Evolutionary conservation across 2,329 filamentous ascomycete genomes (phyloP).

Genomic region (Cephalotrichum gorgonifer): DNA sequence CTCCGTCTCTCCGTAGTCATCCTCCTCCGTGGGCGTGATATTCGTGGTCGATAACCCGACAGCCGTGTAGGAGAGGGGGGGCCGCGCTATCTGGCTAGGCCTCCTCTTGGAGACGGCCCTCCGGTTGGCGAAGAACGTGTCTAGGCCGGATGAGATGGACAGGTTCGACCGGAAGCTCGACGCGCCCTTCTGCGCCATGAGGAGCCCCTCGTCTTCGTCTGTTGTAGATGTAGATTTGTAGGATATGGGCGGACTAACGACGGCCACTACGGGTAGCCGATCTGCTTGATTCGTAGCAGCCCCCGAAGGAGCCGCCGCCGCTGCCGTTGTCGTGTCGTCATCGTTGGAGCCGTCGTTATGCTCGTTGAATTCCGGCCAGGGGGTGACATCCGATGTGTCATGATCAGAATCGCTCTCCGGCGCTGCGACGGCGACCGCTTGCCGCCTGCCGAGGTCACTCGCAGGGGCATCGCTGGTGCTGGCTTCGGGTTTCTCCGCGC

Average conservation of each 20-base stretch:
- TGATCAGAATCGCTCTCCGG: constrained; percentile 1
- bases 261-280: not conserved
- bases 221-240: constrained; percentile 58
- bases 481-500: not conserved
- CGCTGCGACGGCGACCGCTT: not conserved
- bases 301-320: constrained; percentile 8
- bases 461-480: not conserved
- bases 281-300: constrained; percentile 10
- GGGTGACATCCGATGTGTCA: constrained; percentile 6
- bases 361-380: constrained; percentile 8
- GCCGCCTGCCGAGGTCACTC: not conserved
- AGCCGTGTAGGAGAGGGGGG: constrained; percentile 46
- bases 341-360: constrained; percentile 2
- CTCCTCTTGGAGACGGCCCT: constrained; percentile 31
- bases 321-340: constrained; percentile 5
- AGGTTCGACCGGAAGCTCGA: constrained; percentile 30
- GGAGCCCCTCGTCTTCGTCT: constrained; percentile 70
- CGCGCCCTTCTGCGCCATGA: constrained; percentile 42
- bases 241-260: constrained; percentile 40
- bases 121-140: constrained; percentile 48
- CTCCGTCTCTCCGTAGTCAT: constrained; percentile 87
- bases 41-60: constrained; percentile 40
- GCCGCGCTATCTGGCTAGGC: constrained; percentile 44
- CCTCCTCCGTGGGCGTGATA: constrained; percentile 35
- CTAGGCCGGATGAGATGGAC: constrained; percentile 45